Conservation (phyloP, 345 rosid genomes). For the Citrus medica region DNA sequence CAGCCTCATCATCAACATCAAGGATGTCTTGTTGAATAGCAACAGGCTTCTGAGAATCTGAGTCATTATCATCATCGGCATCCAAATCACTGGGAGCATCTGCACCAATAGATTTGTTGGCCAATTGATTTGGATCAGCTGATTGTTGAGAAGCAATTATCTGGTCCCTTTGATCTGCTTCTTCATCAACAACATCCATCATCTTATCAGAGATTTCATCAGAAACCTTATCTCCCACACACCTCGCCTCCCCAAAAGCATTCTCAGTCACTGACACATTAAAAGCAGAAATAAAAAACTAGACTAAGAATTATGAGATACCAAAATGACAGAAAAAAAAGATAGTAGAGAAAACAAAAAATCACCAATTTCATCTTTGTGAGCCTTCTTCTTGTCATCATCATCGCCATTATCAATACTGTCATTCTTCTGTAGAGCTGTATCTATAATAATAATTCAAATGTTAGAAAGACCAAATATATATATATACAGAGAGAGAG, state of each 20-base stretch:
- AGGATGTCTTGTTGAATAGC: too few species aligned
- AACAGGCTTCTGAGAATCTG: too few species aligned
- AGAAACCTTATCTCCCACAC: not conserved
- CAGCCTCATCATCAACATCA: not conserved
- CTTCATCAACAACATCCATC: not conserved
- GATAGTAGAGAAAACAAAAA: too few species aligned
- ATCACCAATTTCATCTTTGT: not conserved
- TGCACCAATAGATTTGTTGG: too few species aligned
- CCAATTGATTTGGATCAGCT: not conserved
- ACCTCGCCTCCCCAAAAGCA: not conserved
- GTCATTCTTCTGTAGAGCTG: not conserved
- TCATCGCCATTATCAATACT: not conserved
- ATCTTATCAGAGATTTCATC: not conserved
- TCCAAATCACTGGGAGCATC: not conserved
- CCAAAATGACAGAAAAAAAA: too few species aligned
- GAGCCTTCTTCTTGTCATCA: not conserved
- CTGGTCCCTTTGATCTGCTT: not conserved
- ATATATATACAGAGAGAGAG: too few species aligned
- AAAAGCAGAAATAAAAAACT: not conserved
- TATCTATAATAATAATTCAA: not conserved
- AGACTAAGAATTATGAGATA: too few species aligned
- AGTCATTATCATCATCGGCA: not conserved
- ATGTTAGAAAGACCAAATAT: not conserved
- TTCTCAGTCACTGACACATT: not conserved
- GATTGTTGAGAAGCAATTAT: not conserved